Evolutionary conservation across 2,329 filamentous ascomycete genomes (phyloP).

Genomic region (Colletotrichum melonis): DNA sequence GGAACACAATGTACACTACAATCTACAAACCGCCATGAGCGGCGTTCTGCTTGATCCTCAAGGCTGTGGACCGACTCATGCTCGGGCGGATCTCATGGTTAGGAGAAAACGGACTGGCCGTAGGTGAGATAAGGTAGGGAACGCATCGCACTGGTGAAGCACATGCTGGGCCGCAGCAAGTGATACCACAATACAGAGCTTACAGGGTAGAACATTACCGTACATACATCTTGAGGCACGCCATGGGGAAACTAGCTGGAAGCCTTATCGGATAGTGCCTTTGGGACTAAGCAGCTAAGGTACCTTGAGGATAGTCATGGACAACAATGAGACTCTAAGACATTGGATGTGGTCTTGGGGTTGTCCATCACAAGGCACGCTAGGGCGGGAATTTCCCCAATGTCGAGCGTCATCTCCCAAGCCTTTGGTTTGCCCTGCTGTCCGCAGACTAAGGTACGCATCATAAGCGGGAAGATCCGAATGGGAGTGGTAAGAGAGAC

Average conservation of each 20-base stretch:
- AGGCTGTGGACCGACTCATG: background rate
- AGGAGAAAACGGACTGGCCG: background rate
- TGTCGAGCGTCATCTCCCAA: conserved; percentile 1
- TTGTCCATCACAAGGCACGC: conserved; percentile 26
- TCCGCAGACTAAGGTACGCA: background rate
- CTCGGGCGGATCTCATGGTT: background rate
- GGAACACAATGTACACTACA: background rate
- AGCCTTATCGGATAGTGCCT: background rate
- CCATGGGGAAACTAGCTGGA: background rate
- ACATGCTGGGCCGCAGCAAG: background rate
- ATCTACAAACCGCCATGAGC: background rate
- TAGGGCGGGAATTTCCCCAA: background rate
- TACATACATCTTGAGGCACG: background rate
- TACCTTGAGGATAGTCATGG: background rate
- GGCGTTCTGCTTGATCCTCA: background rate
- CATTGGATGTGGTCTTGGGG: background rate
- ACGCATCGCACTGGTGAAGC: background rate
- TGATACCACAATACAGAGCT: background rate
- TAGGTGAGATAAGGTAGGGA: background rate
- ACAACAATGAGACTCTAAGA: background rate
- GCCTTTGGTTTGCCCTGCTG: background rate
- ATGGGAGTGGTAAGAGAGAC: background rate
- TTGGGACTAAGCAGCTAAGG: background rate
- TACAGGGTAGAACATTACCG: background rate
- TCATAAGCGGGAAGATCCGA: background rate